A percentile compares a stretch with the other conserved stretches of the same genome.
Conservation (phyloP, 768 basidiomycete species). For the Clitopilus passeckerianus region DNA sequence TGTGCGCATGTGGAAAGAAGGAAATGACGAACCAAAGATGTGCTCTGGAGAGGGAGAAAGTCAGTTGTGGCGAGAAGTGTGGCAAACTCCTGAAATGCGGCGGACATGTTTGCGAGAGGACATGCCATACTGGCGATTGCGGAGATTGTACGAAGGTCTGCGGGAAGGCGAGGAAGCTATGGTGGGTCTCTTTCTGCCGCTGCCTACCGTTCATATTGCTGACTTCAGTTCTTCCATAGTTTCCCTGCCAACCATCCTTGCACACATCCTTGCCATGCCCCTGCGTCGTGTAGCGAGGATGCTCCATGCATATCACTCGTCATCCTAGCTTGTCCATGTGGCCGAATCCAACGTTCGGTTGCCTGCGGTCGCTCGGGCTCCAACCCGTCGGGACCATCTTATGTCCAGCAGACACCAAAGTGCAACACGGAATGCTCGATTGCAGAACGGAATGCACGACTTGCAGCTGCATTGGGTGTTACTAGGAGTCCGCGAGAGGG, state of each 20-base stretch:
- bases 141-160: conserved; percentile 74
- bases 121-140: conserved; percentile 82
- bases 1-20: conserved; percentile 89
- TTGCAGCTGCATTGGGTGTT: conserved; percentile 93
- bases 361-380: conserved; percentile 61
- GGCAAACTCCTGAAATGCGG: conserved; percentile 81
- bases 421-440: conserved; percentile 83
- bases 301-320: conserved; percentile 70
- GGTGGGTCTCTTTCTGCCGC: conserved; percentile 38
- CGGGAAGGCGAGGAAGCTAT: conserved; percentile 82
- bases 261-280: conserved; percentile 80
- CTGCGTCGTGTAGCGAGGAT: conserved; percentile 75
- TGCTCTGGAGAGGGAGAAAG: conserved; percentile 68
- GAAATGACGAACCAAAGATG: conserved; percentile 76
- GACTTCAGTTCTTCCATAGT: conserved; percentile 25
- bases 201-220: not conserved
- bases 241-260: conserved; percentile 73
- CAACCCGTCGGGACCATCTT: conserved; percentile 31
- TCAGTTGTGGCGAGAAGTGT: conserved; percentile 82
- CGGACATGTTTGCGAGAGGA: conserved; percentile 79
- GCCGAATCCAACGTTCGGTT: conserved; percentile 68
- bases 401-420: conserved; percentile 29
- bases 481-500: conserved; percentile 41
- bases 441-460: conserved; percentile 78
- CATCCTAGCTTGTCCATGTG: conserved; percentile 76